Evolutionary conservation across 768 basidiomycete species (phyloP), one percentile per base, ranked within the genome.

Genomic region (Russula griseocarnosa): DNA sequence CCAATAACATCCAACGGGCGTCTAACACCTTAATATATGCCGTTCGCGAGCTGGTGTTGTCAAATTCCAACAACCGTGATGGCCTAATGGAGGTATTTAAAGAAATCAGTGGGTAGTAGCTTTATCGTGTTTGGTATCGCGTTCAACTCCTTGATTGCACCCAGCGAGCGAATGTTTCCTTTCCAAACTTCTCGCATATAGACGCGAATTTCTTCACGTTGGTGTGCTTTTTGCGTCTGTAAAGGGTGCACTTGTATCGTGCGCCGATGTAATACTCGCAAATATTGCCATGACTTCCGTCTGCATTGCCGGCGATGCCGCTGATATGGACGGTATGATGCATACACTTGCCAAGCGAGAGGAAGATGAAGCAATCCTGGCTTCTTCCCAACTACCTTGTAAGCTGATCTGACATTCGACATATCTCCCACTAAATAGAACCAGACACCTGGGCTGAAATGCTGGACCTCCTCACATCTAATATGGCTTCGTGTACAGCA

Each of bases 361-460:
- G 61, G 78, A 82, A 46, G 78, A 83, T 20, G 81, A 85, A 62
- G 74, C 73, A 60, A 70, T 89, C 34, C 78, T 79, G 46, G 87
- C 86, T 46, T 84, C 86, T 5, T 74, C 80, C 26, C 88, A 90
- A 67, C 74, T 92, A n/a, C 89, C 90, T 63, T 79, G 88, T 86
- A 73, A 65, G 69, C 60, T 49, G 16, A 55, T 32, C 36, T 36
- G 9, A 49, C 3, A 14, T 24, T 26, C 8, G 44, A 46, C 53
- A 14, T 44, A 30, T 11, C 28, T 34, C 42, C 18, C 22, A 14
- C 67, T 74, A 42, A 73, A 53, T 22, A 46, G 36, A 2, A 36
- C 36, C 69, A 88, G 88, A 82, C 52, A 76, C 71, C 8, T 91
- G 83, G 86, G 61, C 73, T n/a, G 75, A 73, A 49, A 69, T 88